phyloP scores from a whole-genome alignment of 306 rosid species.

The Rubus idaeus region DNA sequence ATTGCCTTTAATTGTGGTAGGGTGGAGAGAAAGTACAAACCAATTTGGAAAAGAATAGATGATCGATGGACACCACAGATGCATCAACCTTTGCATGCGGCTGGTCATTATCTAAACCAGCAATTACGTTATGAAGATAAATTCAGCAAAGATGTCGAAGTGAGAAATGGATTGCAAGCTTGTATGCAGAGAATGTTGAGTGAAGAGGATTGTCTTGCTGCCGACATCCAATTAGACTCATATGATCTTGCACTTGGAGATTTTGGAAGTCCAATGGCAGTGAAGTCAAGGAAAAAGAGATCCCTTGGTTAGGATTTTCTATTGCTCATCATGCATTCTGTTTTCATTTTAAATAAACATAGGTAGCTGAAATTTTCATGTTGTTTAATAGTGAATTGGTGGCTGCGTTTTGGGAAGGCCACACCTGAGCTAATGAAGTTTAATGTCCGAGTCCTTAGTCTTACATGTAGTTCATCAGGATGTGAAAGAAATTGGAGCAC shows the following conservation, averaged over 20 bases:
- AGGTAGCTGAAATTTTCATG: too few relatives aligned
- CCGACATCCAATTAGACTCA: background rate
- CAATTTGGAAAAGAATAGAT: conserved; percentile 1
- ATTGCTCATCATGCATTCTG: too few relatives aligned
- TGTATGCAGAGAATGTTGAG: background rate
- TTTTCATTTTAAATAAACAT: too few relatives aligned
- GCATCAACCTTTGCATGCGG: background rate
- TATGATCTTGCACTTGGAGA: background rate
- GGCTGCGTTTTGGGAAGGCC: background rate
- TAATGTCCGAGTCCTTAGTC: background rate
- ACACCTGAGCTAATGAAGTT: background rate
- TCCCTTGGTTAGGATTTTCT: too few relatives aligned
- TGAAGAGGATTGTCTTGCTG: background rate
- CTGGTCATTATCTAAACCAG: background rate
- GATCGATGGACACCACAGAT: background rate
- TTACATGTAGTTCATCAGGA: background rate
- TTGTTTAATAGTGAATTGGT: background rate
- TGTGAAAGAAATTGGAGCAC: background rate
- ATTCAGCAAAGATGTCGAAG: background rate
- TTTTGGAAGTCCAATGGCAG: background rate
- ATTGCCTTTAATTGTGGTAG: background rate
- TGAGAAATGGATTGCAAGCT: background rate
- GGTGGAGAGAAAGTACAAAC: background rate
- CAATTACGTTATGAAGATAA: background rate
- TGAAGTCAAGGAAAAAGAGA: background rate